Base-by-base conservation (phyloP, 2,329 filamentous ascomycete species). In the Penicillium sp. region DNA sequence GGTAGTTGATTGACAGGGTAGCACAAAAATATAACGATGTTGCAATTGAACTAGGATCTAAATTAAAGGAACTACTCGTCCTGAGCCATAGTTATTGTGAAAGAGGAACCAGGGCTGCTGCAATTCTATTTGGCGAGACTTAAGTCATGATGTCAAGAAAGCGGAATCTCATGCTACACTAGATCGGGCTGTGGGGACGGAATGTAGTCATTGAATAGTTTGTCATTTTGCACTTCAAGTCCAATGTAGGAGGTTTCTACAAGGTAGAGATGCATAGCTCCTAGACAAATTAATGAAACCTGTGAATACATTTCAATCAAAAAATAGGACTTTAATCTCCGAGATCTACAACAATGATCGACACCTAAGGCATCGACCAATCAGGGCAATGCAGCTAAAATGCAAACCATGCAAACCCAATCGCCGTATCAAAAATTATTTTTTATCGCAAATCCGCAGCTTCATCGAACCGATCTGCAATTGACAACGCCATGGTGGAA, bases 401-500 rank as follows among this genome's bases (percentile, higher is more conserved):
- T 54, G 48, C 63, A 66, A 66, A 65, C 48, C 7, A 19, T 27
- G 33, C 48, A 50, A 50, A 50, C 48, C 21, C 22, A 13, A 27
- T 41, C 33, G 21, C 31, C 41, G 29, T 46, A 53, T 52, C 43
- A 41, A 55, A 62, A 66, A 67, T 66, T 66, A 61, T 61, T 63
- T 63, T 67, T 66, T 66, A 67, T 67, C 64, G 60, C 37, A 47
- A 26, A 22, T 26, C 24, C n/a, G 37, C 21, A 52, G 50, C 41
- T 37, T 26, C 29, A 45, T 33, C 37, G 16, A 44, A 37, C 29
- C 48, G 22, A 41, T 51, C 22, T 43, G 51, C 55, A 61, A 62
- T 56, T 37, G 48, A 55, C 50, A 35, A 46, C 53, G 53, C 47
- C 59, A 74, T 73, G 70, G 52, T 72, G 29, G 74, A 79, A 60